Evolutionary conservation across 352 stramenopile species (phyloP).

Genomic region (Phytophthora fragariae): DNA sequence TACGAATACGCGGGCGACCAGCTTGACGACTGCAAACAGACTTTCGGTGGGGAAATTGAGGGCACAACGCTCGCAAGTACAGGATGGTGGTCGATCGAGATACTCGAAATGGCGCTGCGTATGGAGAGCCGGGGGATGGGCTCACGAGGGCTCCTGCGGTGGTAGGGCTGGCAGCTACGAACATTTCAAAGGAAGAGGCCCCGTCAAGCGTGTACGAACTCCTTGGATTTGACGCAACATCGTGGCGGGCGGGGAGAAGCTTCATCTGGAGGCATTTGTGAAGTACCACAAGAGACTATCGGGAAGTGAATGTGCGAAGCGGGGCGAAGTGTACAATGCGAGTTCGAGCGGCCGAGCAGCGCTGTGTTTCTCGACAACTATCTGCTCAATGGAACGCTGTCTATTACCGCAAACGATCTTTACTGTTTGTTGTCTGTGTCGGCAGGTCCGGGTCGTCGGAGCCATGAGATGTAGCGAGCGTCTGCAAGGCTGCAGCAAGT

Average conservation of each 20-base stretch:
- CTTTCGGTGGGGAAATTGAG: conserved; percentile 70
- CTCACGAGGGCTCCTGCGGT: conserved; percentile 45
- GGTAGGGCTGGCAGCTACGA: conserved; percentile 10
- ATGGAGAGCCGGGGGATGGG: conserved; percentile 63
- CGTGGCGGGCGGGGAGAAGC: too few relatives aligned
- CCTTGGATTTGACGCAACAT: too few relatives aligned
- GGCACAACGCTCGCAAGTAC: conserved; percentile 62
- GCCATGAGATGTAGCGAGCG: too few relatives aligned
- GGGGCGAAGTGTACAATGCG: not conserved
- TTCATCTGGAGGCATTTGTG: not conserved
- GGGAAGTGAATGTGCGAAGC: not conserved
- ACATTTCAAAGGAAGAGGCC: not conserved
- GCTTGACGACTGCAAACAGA: conserved; percentile 54
- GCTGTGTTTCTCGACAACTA: not conserved
- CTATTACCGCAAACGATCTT: not conserved
- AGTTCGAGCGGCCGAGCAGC: not conserved
- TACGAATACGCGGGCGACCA: conserved; percentile 54
- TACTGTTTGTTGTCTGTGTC: not conserved
- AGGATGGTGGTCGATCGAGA: conserved; percentile 79
- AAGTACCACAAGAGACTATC: not conserved
- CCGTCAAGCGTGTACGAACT: not conserved
- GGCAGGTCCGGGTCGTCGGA: not conserved
- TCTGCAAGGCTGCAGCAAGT: too few relatives aligned
- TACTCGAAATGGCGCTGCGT: conserved; percentile 69
- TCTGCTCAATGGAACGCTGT: conserved; percentile 2